phyloP scores from a whole-genome alignment of 73 alveolate species.

The Paramecium pentaurelia region DNA sequence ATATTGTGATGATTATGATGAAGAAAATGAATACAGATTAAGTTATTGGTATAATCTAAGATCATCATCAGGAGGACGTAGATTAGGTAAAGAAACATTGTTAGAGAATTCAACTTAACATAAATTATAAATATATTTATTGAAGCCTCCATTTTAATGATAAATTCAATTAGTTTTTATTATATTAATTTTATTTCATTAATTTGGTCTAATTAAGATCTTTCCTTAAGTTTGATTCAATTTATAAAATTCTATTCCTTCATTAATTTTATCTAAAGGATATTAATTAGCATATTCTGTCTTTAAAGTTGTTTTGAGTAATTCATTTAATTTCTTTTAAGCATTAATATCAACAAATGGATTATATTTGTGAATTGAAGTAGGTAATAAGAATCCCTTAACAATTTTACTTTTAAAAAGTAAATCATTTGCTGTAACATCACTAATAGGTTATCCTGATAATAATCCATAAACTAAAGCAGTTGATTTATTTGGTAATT shows the following conservation, averaged over 20 bases:
- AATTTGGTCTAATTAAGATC: neutral
- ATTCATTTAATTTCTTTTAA: neutral
- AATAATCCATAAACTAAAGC: constrained; percentile 64
- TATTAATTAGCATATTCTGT: neutral
- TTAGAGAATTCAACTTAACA: neutral
- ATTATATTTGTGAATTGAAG: constrained; percentile 11
- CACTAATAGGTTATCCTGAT: constrained; percentile 28
- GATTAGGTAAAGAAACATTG: neutral
- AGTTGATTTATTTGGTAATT: constrained; percentile 66
- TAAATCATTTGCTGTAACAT: constrained; percentile 55
- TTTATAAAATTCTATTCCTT: neutral
- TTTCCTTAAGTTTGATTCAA: neutral
- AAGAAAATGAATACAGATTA: neutral
- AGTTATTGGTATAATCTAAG: neutral
- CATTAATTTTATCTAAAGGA: neutral
- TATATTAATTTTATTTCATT: neutral
- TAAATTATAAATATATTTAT: neutral
- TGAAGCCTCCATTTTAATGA: neutral
- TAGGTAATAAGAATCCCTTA: constrained; percentile 56
- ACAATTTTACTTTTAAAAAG: constrained; percentile 62
- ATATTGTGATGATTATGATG: neutral
- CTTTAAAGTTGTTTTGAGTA: neutral
- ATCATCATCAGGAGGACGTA: neutral
- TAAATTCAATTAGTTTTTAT: neutral
- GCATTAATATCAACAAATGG: neutral